Evolutionary conservation across 2,329 filamentous ascomycete species (phyloP), one percentile per base, ranked within the genome.

Genomic region (Grosmannia clavigera): DNA sequence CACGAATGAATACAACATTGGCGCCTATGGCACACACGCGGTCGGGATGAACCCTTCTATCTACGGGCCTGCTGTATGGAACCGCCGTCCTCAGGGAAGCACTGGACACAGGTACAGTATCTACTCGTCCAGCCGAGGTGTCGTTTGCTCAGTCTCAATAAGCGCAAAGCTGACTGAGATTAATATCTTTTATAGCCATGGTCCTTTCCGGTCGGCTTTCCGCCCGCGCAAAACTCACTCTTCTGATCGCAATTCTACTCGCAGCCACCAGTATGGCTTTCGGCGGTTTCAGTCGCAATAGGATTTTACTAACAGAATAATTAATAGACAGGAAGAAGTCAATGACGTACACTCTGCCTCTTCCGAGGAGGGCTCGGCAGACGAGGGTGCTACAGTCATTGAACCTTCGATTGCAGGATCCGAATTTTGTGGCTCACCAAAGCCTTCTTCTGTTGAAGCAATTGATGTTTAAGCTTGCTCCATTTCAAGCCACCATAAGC

Each of bases 1-100:
- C 62, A 94, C 92, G 61, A 94, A 94, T 61, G 94, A 97, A 76
- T 97, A 97, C 75, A 92, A 92, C 67, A 85, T 86, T 63, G 82
- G 84, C 61, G 84, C 84, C 52, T 86, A 86, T 66, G 84, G 84
- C 62, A 84, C 82, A 62, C 76, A 81, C 55, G 77, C 81, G 62
- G 81, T 86, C 57, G 79, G 82, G 19, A 75, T 84, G 67, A 78
- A 74, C 58, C 77, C 79, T 12, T 73, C 73, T 59, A 76, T 80
- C 64, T 77, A 77, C 62, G 72, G 70, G 52, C 71, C 73, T 58
- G 64, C 69, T 12, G 67, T 68, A 35, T 76, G 73, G 68, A 73
- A 69, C 66, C 73, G 72, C 61, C 67, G 68, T 48, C 64, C 66
- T 27, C 66, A 65, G 38, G 59, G 58, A 5, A 60, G 35, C 40